These are phyloP conservation scores for Phaeosphaeria sp. DNA, from an alignment of 2,329 filamentous ascomycete genomes.

Conservation along the genomic window DNA sequence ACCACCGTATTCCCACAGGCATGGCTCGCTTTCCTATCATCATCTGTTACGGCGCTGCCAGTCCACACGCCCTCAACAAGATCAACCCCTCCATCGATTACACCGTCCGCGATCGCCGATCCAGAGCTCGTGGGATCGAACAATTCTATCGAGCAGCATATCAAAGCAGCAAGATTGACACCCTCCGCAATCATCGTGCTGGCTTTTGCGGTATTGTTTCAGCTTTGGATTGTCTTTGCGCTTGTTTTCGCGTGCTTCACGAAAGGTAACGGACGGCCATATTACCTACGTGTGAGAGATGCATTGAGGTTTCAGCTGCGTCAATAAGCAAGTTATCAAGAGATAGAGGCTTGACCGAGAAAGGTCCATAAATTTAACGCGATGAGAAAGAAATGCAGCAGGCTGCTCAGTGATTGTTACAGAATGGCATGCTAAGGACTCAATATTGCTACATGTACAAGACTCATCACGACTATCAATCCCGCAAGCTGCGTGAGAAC, in stretches of 20 bases:
- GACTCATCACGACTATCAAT: too few relatives aligned
- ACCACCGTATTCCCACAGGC: background rate
- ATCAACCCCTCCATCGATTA: background rate
- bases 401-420: too few relatives aligned
- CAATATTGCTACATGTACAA: too few relatives aligned
- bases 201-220: background rate
- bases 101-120: background rate
- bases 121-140: background rate
- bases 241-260: conserved; percentile 11
- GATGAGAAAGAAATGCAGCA: background rate
- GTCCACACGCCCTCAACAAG: background rate
- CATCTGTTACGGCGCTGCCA: too few relatives aligned
- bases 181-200: conserved; percentile 3
- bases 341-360: too few relatives aligned
- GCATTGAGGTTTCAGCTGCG: conserved; percentile 4
- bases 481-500: too few relatives aligned
- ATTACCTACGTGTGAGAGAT: conserved; percentile 2
- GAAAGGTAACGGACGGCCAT: conserved; percentile 4
- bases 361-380: too few relatives aligned
- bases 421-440: too few relatives aligned
- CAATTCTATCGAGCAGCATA: background rate
- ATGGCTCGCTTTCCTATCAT: background rate
- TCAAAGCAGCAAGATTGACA: background rate
- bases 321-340: background rate
- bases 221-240: conserved; percentile 15